Base-by-base conservation (phyloP, 164 flowering plant genomes). In the Vitis labrusca region DNA sequence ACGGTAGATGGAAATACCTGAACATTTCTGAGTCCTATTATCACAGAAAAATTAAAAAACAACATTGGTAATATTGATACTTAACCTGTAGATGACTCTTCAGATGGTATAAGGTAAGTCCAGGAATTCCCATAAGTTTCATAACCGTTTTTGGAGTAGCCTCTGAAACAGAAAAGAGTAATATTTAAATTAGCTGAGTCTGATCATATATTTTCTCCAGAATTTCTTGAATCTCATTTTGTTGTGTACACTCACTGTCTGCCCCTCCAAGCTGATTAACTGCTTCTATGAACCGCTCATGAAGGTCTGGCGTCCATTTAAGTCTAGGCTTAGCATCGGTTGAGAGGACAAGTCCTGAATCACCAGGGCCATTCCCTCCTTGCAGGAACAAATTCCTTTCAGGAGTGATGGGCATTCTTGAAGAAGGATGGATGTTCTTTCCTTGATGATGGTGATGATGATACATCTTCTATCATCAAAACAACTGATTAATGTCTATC, bases 91-190 rank as follows among this genome's bases (percentile, higher is more conserved):
- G 96, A 77, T 94, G 98, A 79, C 97, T 94, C 81, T 94, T 94
- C 51, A 94, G 82, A 74, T 94, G 98, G 86, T 94, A 94, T 53
- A 94, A 83, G 15, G 98, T 94, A 59, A 94, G 92, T 62, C 97
- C 98, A n/a, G 92, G 90, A 81, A 94, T 88, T 56, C 97, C 98
- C 98, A 94, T 92, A 19, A 91, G 88, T 78, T 90, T 94, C 93
- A 92, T 84, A 16, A 94, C 93, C 65, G 94, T 84, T 79, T 94
- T 94, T 50, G 98, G 98, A 30, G 98, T 94, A 62, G 98, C 98
- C 79, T 94, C 98, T 94, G 89, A 76, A 84, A 71, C 63, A 77
- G 16, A 72, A 19, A 66, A 73, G 59, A 14, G 53, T 10, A 37
- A 32, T 47, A 55, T 13, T 64, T 48, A 53, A 62, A 73, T 74